Evolutionary conservation across 345 rosid species (phyloP), one percentile per base, ranked within the genome.

Genomic region (Eucalyptus camaldulensis): DNA sequence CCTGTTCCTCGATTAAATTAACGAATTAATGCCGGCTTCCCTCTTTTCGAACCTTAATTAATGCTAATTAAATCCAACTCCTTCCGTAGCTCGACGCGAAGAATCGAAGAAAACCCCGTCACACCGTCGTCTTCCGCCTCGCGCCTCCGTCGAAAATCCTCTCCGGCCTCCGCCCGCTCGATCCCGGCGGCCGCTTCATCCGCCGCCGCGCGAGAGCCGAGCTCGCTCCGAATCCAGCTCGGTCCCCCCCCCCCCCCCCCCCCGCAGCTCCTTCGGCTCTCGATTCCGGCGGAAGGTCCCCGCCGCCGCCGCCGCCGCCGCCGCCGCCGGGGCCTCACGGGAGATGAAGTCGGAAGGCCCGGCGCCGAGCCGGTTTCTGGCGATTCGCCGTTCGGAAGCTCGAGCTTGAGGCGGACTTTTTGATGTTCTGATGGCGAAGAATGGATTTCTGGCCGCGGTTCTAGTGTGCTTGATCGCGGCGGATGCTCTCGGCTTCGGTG

Each of bases 401-500:
- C 53, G 62, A 40, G 25, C 16, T 31, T 49, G 72, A 69, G 24
- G 44, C 29, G 62, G 29, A 56, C 25, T 51, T 1, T 54, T 86
- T 54, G 24, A 69, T n/a, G 88, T 49, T 80, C 29, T 91, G 62
- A 94, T 95, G 95, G 95, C 53, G 49, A 91, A 86, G 91, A 92
- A 72, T 89, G 89, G 89, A 91, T 88, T 90, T 24, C 54, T 88
- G 17, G 91, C 91, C 65, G 89, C 93, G 87, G 5, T 95, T 87
- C 90, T 93, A 9, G 90, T 95, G 92, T 45, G 95, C 90, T 86
- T 94, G 51, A 58, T 93, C 58, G 86, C 91, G 45, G 83, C 90
- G 85, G 92, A 91, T 92, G 93, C 87, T 92, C 94, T 96, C 89
- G 47, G 88, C 65, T 33, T 29, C 81, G 51, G 49, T 49, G 83